Evolutionary conservation across 2,329 filamentous ascomycete species (phyloP).

Genomic region (Aspergillus tubingensis): DNA sequence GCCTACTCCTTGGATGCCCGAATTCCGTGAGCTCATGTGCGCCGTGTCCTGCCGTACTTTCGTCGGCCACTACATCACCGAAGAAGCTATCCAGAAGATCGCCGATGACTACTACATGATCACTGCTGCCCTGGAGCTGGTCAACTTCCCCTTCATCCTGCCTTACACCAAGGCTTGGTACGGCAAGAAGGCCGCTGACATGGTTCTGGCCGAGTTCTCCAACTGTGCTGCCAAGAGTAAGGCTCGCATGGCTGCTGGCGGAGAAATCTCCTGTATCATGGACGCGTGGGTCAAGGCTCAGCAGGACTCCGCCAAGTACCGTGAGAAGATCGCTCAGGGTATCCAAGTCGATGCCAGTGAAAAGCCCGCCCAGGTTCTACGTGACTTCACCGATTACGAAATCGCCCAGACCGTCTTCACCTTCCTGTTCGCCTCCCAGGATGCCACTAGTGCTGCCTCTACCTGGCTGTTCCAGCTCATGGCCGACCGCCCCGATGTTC

Average conservation of each 20-base stretch:
- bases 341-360: slow-evolving; percentile 66
- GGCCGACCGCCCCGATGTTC: slow-evolving; percentile 88
- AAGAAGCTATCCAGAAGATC: slow-evolving; percentile 88
- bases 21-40: slow-evolving; percentile 93
- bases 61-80: slow-evolving; percentile 90
- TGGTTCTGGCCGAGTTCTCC: slow-evolving; percentile 85
- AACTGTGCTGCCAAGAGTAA: slow-evolving; percentile 93
- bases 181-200: slow-evolving; percentile 91
- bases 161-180: slow-evolving; percentile 97
- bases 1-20: slow-evolving; percentile 82
- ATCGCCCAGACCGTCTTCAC: slow-evolving; percentile 56
- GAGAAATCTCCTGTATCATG: slow-evolving; percentile 87
- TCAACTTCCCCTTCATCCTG: slow-evolving; percentile 97
- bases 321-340: slow-evolving; percentile 74
- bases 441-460: slow-evolving; percentile 88
- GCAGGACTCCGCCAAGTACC: slow-evolving; percentile 80
- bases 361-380: slow-evolving; percentile 61
- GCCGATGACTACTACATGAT: slow-evolving; percentile 97
- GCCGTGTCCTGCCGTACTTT: slow-evolving; percentile 96
- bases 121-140: slow-evolving; percentile 90
- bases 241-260: slow-evolving; percentile 85
- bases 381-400: slow-evolving; percentile 55
- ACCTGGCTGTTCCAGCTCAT: slow-evolving; percentile 96
- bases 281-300: slow-evolving; percentile 91
- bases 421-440: slow-evolving; percentile 66